Percentiles rank a stretch among this genome's conserved stretches.
These are phyloP conservation scores for Fragosphaeria purpurea DNA, from an alignment of 2,329 filamentous ascomycete genomes.

Conservation along the genomic window DNA sequence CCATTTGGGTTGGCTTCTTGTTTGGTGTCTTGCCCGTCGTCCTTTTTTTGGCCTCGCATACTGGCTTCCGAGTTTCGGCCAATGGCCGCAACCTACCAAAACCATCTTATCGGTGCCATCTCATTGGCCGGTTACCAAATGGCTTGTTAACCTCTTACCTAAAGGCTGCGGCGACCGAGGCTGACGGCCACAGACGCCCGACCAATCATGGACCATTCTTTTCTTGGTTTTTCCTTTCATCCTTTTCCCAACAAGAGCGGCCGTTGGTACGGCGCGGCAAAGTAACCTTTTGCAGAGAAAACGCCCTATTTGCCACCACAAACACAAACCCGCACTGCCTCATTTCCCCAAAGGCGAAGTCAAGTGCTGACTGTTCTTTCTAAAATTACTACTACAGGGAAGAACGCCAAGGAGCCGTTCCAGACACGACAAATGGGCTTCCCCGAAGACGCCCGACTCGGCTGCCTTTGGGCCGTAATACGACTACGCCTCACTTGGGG, in stretches of 20 bases:
- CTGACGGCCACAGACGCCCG: background rate
- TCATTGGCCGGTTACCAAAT: slow-evolving; percentile 11
- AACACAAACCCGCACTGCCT: background rate
- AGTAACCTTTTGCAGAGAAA: no score
- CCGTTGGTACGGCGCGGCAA: no score
- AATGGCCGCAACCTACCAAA: slow-evolving; percentile 5
- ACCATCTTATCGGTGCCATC: slow-evolving; percentile 8
- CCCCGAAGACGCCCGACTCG: slow-evolving; percentile 3
- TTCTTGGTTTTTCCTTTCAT: no score
- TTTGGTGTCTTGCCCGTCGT: no score
- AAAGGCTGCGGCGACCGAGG: slow-evolving; percentile 2
- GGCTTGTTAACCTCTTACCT: slow-evolving; percentile 9
- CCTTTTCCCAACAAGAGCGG: no score
- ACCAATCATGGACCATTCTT: slow-evolving; percentile 1
- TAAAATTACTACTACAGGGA: background rate
- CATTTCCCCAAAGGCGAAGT: no score
- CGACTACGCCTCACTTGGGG: no score
- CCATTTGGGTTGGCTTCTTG: no score
- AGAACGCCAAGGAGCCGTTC: no score
- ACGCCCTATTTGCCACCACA: slow-evolving; percentile 1
- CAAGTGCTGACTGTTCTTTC: background rate
- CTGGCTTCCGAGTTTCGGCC: background rate
- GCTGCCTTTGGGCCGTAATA: no score
- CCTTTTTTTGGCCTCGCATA: background rate
- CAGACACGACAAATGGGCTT: background rate